Evolutionary conservation across 768 basidiomycete genomes (phyloP).

Genomic region (Ramaria rubella): DNA sequence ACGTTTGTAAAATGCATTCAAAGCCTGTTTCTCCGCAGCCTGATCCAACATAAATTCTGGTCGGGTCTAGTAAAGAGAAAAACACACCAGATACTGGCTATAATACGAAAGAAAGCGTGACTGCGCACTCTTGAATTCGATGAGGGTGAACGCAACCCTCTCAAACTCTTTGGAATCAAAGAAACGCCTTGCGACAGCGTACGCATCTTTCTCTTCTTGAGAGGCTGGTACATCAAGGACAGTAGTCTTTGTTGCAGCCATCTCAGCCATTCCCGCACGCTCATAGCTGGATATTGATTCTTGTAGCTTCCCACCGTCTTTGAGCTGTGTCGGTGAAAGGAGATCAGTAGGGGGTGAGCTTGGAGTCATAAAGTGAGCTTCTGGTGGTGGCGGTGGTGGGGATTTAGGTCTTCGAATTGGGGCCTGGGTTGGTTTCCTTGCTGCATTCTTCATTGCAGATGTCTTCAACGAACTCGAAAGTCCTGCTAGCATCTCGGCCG

Average conservation of each 20-base stretch:
- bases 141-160: constrained; percentile 61
- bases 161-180: constrained; percentile 74
- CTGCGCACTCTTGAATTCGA: constrained; percentile 60
- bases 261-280: constrained; percentile 34
- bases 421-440: constrained; percentile 32
- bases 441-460: constrained; percentile 40
- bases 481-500: constrained; percentile 57
- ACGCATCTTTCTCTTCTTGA: constrained; percentile 61
- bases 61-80: constrained; percentile 4
- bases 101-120: constrained; percentile 75
- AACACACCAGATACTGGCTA: constrained; percentile 76
- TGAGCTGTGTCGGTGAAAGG: neutral
- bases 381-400: constrained; percentile 57
- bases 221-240: constrained; percentile 10
- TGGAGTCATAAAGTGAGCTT: constrained; percentile 27
- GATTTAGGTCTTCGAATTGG: constrained; percentile 28
- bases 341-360: constrained; percentile 17
- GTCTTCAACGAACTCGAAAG: constrained; percentile 2
- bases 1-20: constrained; percentile 80
- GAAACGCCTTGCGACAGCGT: constrained; percentile 64
- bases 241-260: neutral
- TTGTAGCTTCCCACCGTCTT: constrained; percentile 19
- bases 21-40: constrained; percentile 79
- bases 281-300: constrained; percentile 34
- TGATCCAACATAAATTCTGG: constrained; percentile 24